phyloP scores from a whole-genome alignment of 768 basidiomycete species.

The Russula sp. region DNA sequence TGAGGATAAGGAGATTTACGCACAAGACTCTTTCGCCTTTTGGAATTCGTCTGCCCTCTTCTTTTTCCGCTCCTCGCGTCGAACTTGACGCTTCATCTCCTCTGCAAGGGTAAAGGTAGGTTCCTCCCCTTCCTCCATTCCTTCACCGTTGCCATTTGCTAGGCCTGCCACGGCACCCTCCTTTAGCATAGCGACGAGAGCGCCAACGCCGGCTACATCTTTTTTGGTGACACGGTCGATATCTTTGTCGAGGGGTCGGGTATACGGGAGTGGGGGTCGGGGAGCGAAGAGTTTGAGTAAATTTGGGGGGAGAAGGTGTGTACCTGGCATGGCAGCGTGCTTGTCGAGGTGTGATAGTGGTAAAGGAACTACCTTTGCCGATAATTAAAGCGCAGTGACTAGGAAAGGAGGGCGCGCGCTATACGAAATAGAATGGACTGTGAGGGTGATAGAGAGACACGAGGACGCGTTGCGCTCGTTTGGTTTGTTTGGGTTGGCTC shows the following conservation, averaged over 20 bases:
- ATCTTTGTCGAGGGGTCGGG: conserved; percentile 80
- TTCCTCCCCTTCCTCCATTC: conserved; percentile 83
- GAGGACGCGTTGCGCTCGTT: neutral
- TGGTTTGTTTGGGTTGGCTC: neutral
- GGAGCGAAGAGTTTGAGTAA: conserved; percentile 95
- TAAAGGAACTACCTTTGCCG: neutral
- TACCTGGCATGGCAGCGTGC: conserved; percentile 48
- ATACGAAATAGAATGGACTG: conserved; percentile 3
- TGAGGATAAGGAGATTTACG: conserved; percentile 31
- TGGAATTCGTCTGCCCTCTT: conserved; percentile 70
- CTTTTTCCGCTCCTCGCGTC: conserved; percentile 73
- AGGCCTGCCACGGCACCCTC: conserved; percentile 71
- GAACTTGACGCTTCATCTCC: conserved; percentile 72
- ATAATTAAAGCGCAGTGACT: conserved; percentile 9
- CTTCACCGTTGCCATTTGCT: conserved; percentile 53
- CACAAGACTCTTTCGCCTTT: conserved; percentile 80
- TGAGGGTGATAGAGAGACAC: neutral
- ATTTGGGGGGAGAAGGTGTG: conserved; percentile 90
- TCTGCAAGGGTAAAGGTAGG: conserved; percentile 76
- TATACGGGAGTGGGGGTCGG: conserved; percentile 81
- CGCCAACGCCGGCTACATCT: conserved; percentile 69
- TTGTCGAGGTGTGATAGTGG: neutral
- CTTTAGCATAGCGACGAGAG: conserved; percentile 62
- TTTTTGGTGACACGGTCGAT: conserved; percentile 67
- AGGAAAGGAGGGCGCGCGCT: conserved; percentile 1